Evolutionary conservation across 1,284 basidiomycete genomes (phyloP).

Genomic region (Rhodotorula glutinis): DNA sequence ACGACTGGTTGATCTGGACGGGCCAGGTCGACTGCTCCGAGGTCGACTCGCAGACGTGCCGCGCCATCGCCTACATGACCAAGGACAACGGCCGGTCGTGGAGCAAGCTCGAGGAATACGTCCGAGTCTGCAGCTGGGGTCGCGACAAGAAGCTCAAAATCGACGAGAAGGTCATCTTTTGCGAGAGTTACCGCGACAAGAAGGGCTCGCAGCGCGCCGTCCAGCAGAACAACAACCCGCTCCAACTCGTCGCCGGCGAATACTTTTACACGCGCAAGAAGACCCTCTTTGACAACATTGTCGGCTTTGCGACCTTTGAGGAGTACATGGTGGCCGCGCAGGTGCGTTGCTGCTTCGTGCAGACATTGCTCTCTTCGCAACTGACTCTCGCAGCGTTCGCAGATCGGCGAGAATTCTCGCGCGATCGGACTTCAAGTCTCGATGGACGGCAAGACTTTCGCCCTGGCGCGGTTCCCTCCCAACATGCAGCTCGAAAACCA

Average conservation of each 20-base stretch:
- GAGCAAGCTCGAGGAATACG: slow-evolving; percentile 76
- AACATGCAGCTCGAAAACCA: slow-evolving; percentile 82
- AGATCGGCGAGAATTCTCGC: slow-evolving; percentile 62
- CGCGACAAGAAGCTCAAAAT: slow-evolving; percentile 70
- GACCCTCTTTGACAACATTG: slow-evolving; percentile 78
- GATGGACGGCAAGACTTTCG: slow-evolving; percentile 79
- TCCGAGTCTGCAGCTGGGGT: slow-evolving; percentile 89
- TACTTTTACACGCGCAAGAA: slow-evolving; percentile 70
- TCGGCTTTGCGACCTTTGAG: slow-evolving; percentile 94
- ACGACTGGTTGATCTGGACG: slow-evolving; percentile 86
- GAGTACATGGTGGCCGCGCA: slow-evolving; percentile 93
- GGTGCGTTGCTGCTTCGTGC: slow-evolving; percentile 53
- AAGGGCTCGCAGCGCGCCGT: slow-evolving; percentile 66
- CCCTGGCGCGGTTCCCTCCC: slow-evolving; percentile 83
- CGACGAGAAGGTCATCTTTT: slow-evolving; percentile 83
- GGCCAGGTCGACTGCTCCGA: slow-evolving; percentile 67
- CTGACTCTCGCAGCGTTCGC: not conserved
- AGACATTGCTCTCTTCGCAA: not conserved
- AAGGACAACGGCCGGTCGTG: slow-evolving; percentile 74
- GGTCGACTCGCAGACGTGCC: slow-evolving; percentile 56
- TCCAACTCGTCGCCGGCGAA: slow-evolving; percentile 75
- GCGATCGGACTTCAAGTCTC: slow-evolving; percentile 84
- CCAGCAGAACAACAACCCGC: slow-evolving; percentile 60
- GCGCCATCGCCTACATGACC: slow-evolving; percentile 69
- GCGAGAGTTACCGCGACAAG: slow-evolving; percentile 83